Percentiles rank a stretch among this genome's conserved stretches.
Evolutionary conservation across 1,284 basidiomycete genomes (phyloP).

Genomic region (Sanghuangporus weigelae): DNA sequence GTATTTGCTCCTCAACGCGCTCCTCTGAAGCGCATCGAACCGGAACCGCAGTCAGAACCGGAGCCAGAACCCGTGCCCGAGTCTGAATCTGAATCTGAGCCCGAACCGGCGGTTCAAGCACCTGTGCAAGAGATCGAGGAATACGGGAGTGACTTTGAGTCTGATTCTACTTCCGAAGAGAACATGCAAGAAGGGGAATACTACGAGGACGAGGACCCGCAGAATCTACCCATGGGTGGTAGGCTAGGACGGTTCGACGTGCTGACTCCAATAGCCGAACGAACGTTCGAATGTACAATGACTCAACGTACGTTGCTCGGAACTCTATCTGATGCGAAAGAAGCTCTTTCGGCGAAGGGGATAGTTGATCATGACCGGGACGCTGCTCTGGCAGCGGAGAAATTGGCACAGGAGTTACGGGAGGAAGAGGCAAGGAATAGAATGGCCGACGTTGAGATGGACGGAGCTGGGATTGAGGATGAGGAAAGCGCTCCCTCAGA

Average conservation of each 20-base stretch:
- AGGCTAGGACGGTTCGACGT: constrained; percentile 76
- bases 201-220: constrained; percentile 36
- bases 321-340: constrained; percentile 38
- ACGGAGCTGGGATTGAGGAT: constrained; percentile 24
- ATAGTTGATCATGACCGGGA: constrained; percentile 33
- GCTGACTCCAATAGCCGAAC: constrained; percentile 94
- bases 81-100: background rate
- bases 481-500: constrained; percentile 22
- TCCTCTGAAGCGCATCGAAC: background rate
- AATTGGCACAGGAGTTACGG: constrained; percentile 45
- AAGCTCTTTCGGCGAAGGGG: constrained; percentile 24
- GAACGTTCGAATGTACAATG: constrained; percentile 81
- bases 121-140: constrained; percentile 33
- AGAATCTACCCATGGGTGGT: constrained; percentile 57
- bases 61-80: background rate
- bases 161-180: constrained; percentile 10
- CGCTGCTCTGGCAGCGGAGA: constrained; percentile 48
- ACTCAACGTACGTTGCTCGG: constrained; percentile 44
- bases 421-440: constrained; percentile 15
- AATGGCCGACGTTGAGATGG: background rate
- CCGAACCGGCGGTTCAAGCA: constrained; percentile 12
- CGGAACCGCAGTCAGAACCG: background rate
- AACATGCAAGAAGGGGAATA: constrained; percentile 25
- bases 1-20: constrained; percentile 3
- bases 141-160: constrained; percentile 21